Percentiles rank a stretch among this genome's conserved stretches.
Evolutionary conservation across 1,284 basidiomycete species (phyloP).

Genomic region (Ceratobasidium sp.): DNA sequence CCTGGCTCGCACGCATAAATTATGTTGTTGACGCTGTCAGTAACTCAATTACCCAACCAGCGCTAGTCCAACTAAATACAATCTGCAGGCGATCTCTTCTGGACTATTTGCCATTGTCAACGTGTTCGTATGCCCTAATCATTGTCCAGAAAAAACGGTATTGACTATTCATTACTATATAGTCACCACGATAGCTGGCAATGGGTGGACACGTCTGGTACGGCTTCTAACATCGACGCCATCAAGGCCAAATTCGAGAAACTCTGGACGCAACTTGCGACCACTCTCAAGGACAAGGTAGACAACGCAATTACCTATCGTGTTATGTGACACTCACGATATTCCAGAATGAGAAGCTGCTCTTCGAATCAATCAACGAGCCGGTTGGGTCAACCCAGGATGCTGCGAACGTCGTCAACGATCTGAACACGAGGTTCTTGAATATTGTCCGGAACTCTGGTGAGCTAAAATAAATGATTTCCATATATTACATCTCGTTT

Average conservation of each 20-base stretch:
- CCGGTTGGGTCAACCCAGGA: slow-evolving; percentile 38
- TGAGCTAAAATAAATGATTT: background rate
- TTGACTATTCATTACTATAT: background rate
- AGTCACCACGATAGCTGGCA: slow-evolving; percentile 47
- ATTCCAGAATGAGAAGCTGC: slow-evolving; percentile 34
- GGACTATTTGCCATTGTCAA: slow-evolving; percentile 25
- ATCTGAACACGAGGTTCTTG: slow-evolving; percentile 38
- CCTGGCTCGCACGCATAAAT: slow-evolving; percentile 45
- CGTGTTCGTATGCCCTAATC: slow-evolving; percentile 10
- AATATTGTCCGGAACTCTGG: slow-evolving; percentile 46
- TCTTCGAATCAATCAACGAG: slow-evolving; percentile 46
- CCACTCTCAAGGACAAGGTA: slow-evolving; percentile 43
- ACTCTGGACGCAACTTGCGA: slow-evolving; percentile 42
- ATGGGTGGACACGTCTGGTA: slow-evolving; percentile 41
- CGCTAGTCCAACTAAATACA: background rate
- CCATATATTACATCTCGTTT: background rate
- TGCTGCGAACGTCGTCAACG: slow-evolving; percentile 40
- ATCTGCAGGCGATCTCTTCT: background rate
- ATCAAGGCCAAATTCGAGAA: slow-evolving; percentile 45
- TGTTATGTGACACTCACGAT: background rate
- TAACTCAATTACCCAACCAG: background rate
- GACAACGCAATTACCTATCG: background rate
- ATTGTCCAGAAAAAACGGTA: background rate
- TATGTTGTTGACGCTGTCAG: slow-evolving; percentile 44
- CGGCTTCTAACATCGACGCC: slow-evolving; percentile 14